Percentiles rank a stretch among this genome's conserved stretches.
These are phyloP conservation scores for Pestalotiopsis sp. DNA, from an alignment of 2,329 filamentous ascomycete species.

Conservation along the genomic window DNA sequence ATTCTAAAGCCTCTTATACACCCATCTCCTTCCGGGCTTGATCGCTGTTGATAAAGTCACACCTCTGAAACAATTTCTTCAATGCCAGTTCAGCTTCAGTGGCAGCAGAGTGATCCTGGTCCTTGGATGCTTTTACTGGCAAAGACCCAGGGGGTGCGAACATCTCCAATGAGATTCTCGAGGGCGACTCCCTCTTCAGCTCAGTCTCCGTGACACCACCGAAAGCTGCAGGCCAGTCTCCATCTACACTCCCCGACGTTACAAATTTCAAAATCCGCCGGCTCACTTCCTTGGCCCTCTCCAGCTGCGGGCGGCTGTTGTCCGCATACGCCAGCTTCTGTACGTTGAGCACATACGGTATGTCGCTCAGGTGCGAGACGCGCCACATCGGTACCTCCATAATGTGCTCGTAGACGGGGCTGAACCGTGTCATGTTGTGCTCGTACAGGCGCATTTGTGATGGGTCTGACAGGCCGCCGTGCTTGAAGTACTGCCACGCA, in stretches of 20 bases:
- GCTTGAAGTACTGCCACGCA: constrained; percentile 31
- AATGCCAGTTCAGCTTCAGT: not conserved
- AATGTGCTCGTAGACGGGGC: constrained; percentile 23
- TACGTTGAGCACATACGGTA: constrained; percentile 32
- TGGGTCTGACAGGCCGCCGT: constrained; percentile 17
- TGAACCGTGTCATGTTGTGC: constrained; percentile 30
- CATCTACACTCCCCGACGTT: not conserved
- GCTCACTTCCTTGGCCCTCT: not conserved
- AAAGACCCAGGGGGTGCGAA: not conserved
- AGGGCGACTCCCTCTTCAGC: not conserved
- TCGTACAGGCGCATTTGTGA: constrained; percentile 28
- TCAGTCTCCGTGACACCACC: not conserved
- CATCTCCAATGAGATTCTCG: not conserved
- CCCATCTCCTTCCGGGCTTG: not conserved
- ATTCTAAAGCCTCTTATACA: constrained; percentile 35
- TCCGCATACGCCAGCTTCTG: constrained; percentile 24
- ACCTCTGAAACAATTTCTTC: not conserved
- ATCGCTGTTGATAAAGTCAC: not conserved
- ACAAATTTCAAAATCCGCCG: not conserved
- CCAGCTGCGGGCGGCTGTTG: not conserved
- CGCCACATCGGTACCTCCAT: constrained; percentile 37
- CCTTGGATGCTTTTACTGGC: not conserved
- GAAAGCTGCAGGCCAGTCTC: not conserved
- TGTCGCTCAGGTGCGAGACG: constrained; percentile 35
- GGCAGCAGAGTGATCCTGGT: no score